phyloP scores from a whole-genome alignment of 495 filamentous ascomycete genomes.

The Elasticomyces elasticus region DNA sequence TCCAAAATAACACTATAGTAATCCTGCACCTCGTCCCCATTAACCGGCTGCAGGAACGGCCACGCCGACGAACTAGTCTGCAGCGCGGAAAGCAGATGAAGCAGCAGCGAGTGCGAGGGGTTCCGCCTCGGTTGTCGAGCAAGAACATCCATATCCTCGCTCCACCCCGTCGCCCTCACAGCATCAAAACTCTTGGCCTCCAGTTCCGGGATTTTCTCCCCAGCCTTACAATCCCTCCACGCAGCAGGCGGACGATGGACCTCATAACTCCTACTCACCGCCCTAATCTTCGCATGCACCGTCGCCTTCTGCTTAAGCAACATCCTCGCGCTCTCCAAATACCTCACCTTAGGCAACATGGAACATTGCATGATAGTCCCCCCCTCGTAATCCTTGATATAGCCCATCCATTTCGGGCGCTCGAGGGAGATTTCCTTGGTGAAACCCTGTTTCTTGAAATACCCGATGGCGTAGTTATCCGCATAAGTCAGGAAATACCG shows the following conservation, averaged over 20 bases:
- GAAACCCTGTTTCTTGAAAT: slow-evolving; percentile 98
- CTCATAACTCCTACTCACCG: slow-evolving; percentile 79
- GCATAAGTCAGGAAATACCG: slow-evolving; percentile 99
- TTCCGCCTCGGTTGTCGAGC: slow-evolving; percentile 95
- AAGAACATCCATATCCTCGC: slow-evolving; percentile 91
- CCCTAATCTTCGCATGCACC: slow-evolving; percentile 87
- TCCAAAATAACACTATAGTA: slow-evolving; percentile 98
- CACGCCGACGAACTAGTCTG: slow-evolving; percentile 85
- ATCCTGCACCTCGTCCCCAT: slow-evolving; percentile 86
- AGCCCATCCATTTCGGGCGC: slow-evolving; percentile 92
- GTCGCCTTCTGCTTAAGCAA: slow-evolving; percentile 93
- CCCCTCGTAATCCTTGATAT: slow-evolving; percentile 99
- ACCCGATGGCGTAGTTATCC: slow-evolving; percentile 97
- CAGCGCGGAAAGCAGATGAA: slow-evolving; percentile 88
- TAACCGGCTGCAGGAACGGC: slow-evolving; percentile 92
- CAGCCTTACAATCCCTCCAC: slow-evolving; percentile 43
- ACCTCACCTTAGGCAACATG: slow-evolving; percentile 91
- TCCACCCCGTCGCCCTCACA: slow-evolving; percentile 87
- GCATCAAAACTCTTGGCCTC: slow-evolving; percentile 73
- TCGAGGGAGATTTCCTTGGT: slow-evolving; percentile 96
- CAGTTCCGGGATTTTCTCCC: slow-evolving; percentile 59
- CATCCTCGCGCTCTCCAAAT: slow-evolving; percentile 90
- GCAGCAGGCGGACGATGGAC: slow-evolving; percentile 75
- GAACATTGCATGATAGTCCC: slow-evolving; percentile 99
- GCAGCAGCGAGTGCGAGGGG: slow-evolving; percentile 86